Conservation (phyloP, 1,284 basidiomycete genomes). For the Fistulinella cinereoalba region DNA sequence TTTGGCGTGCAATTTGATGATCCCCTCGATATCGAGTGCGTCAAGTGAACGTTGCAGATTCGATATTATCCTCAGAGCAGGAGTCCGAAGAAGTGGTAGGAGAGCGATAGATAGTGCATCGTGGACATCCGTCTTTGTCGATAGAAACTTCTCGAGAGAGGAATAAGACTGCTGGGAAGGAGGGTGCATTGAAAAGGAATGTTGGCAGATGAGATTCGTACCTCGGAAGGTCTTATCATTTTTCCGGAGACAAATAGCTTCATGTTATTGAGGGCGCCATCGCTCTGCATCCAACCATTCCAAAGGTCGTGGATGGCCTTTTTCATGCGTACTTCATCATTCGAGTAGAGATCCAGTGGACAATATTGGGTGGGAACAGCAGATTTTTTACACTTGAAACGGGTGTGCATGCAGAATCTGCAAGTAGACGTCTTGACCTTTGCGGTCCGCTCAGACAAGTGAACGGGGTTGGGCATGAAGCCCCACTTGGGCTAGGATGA, state of each 20-base stretch:
- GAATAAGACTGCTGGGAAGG: conserved; percentile 8
- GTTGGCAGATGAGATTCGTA: conserved; percentile 34
- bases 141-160: conserved; percentile 19
- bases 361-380: conserved; percentile 62
- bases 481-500: conserved; percentile 88
- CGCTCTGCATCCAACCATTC: conserved; percentile 62
- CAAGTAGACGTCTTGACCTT: conserved; percentile 69
- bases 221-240: conserved; percentile 57
- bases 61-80: conserved; percentile 57
- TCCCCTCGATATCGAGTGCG: conserved; percentile 78
- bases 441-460: conserved; percentile 58
- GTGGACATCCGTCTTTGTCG: conserved; percentile 25
- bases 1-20: conserved; percentile 33
- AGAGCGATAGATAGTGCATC: conserved; percentile 48
- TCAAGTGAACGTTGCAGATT: conserved; percentile 78
- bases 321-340: conserved; percentile 51
- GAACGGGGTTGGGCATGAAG: conserved; percentile 66
- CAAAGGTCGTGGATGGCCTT: conserved; percentile 73
- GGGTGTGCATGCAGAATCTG: conserved; percentile 87
- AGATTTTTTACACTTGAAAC: conserved; percentile 44
- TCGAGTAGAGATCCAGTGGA: conserved; percentile 85
- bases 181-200: background rate
- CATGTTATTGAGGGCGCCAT: conserved; percentile 75
- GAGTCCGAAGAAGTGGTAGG: conserved; percentile 48
- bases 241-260: conserved; percentile 71